Base-by-base conservation (phyloP, 768 basidiomycete genomes). In the Russula sp. region DNA sequence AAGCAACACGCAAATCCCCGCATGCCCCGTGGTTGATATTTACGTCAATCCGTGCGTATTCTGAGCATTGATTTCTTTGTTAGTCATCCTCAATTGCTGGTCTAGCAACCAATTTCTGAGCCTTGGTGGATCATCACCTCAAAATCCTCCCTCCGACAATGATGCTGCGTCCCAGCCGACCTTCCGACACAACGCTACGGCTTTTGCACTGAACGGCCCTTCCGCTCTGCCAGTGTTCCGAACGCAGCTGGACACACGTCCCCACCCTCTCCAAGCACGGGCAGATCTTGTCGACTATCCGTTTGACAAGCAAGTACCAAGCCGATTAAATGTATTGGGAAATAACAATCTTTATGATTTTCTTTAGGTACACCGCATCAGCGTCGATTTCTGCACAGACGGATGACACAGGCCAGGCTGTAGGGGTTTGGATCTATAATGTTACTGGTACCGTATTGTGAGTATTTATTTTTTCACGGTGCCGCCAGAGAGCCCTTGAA, bases 11-110 rank as follows among this genome's bases (percentile, higher is more conserved):
- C 44, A 6, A 9, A 20, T 13, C 1, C 34, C 20, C 32, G 20
- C n/a, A 42, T 56, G 61, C 14, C 48, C 61, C 7, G 47, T 50
- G 7, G 61, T 62, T 32, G 35, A 62, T 34, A 62, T 62, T n/a
- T 62, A 42, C 20, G 55, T 57, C 32, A 62, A 62, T 37, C 61
- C 55, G 55, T 62, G 16, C n/a, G 55, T 51, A 56, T 6, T 22
- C 13, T 34, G 9, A 32, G 32, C n/a, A 10, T 18, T 18, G n/a
- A 18, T 42, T n/a, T 1, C 14, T 7, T 1, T 18, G n/a, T 7
- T n/a, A 13, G 45, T 47, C 51, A 4, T 52, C 16, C 55, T 57
- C 55, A 62, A 20, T 5, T 7, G 18, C 6, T 7, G 10, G 5
- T 50, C 6, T 37, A 57, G 61, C 9, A 49, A 56, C 9, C 47